phyloP scores from a whole-genome alignment of 2,329 filamentous ascomycete species.

The Colletotrichum eremochloae region DNA sequence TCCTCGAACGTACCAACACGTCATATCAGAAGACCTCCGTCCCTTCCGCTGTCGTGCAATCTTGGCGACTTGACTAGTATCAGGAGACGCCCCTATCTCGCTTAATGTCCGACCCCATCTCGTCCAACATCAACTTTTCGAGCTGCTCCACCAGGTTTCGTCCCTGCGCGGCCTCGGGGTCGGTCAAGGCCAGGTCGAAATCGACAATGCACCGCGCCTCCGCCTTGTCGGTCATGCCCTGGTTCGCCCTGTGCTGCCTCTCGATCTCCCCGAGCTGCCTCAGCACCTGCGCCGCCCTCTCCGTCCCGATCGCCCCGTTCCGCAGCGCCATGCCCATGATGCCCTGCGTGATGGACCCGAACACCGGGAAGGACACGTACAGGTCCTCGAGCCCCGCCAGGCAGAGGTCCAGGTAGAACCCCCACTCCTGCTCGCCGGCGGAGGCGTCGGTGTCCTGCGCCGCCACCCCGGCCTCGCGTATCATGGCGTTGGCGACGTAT shows the following conservation, averaged over 20 bases:
- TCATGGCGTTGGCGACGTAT: conserved; percentile 28
- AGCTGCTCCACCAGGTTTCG: conserved; percentile 9
- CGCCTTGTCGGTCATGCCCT: conserved; percentile 16
- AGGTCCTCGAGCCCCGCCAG: neutral
- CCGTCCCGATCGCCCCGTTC: neutral
- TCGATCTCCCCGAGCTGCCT: neutral
- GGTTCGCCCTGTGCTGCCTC: neutral
- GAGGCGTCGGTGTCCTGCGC: neutral
- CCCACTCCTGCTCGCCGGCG: neutral
- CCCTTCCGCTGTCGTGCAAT: no score
- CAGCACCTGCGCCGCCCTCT: neutral
- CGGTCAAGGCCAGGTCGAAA: conserved; percentile 7
- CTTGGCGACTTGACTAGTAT: neutral
- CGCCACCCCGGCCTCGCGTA: neutral
- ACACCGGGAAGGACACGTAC: neutral
- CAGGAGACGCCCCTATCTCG: neutral
- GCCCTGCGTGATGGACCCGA: conserved; percentile 13
- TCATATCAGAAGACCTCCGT: no score
- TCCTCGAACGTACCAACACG: no score
- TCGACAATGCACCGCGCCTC: conserved; percentile 22
- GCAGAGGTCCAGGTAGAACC: conserved; percentile 7
- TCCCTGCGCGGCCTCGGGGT: conserved; percentile 5
- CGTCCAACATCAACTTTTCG: conserved; percentile 7
- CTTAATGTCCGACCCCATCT: neutral
- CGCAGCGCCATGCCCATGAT: conserved; percentile 25